Base-by-base conservation (phyloP, 495 filamentous ascomycete species). In the Hamigera avellanea region DNA sequence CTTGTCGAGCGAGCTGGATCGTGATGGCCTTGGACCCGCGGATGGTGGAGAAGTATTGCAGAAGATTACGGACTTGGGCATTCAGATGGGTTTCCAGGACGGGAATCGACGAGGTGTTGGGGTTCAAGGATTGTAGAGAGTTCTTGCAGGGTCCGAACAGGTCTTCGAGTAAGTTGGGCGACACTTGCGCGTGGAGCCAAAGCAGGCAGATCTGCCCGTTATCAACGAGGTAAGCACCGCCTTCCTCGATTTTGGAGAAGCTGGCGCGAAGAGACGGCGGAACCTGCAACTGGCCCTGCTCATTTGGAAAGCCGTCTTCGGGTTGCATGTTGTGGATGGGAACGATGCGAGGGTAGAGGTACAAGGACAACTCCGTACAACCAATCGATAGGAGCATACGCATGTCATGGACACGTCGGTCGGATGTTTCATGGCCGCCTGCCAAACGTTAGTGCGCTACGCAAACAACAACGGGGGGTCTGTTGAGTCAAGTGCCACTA, bases 141-240 rank as follows among this genome's bases (percentile, higher is more conserved):
- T 70, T 73, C 32, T 80, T 70, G 17, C 72, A 83, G 29, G 79
- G 73, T 9, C 91, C 91, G 50, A 99, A 96, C 2, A 99, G 74
- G 42, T 99, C 91, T 38, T 76, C 72, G 18, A 99, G 67, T 6
- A 99, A 70, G 53, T 95, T 94, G 13, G 76, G 78, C 12, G 73
- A 78, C 35, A 81, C 78, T 36, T 75, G 71, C 2, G 64, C 52
- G 43, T 99, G 91, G 43, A 96, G 64, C 91, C 91, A 99, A 16
- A 99, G 65, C 19, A 95, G 67, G 42, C 83, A 80, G 36, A 79
- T 72, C 57, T 96, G 93, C 3, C 93, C 91, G 54, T 95, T 95
- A 50, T 99, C 91, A n/a, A 96, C 78, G 9, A 99, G 59, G 56
- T 96, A 99, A n/a, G 78, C 93, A 28, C 93, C 93, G 31, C 91